Conservation (phyloP, 345 rosid species). For the Sapria himalayana region DNA sequence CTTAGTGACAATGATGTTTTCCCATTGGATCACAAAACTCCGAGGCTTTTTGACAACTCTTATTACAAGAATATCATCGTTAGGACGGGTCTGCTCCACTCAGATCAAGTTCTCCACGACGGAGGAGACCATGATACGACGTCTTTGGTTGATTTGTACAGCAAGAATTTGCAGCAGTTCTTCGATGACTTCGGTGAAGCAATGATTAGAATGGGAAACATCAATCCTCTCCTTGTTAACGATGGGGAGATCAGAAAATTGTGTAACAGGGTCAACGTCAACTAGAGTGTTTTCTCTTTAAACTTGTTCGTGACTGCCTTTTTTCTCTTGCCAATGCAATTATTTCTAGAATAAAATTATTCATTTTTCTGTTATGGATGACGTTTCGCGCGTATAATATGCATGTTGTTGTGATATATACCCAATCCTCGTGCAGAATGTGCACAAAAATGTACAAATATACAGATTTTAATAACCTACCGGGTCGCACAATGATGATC, state of each 20-base stretch:
- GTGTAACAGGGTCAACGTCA: conserved; percentile 17
- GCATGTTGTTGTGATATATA: too few species aligned
- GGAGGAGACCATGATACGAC: conserved; percentile 15
- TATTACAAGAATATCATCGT: conserved; percentile 14
- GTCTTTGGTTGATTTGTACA: conserved; percentile 13
- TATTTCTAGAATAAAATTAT: too few species aligned
- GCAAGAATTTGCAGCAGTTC: conserved; percentile 9
- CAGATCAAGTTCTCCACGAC: conserved; percentile 25
- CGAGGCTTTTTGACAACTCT: conserved; percentile 12
- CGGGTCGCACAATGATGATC: too few species aligned
- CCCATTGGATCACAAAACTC: conserved; percentile 15
- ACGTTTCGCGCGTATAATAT: too few species aligned
- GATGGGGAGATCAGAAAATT: conserved; percentile 22
- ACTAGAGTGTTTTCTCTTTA: too few species aligned
- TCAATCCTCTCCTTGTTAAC: conserved; percentile 19
- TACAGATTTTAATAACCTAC: too few species aligned
- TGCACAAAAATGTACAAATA: too few species aligned
- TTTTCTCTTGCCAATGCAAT: too few species aligned
- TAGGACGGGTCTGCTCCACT: conserved; percentile 23
- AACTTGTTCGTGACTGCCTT: too few species aligned
- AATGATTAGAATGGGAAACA: conserved; percentile 29
- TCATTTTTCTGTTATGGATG: too few species aligned
- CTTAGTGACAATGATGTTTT: conserved; percentile 15
- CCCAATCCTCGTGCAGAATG: too few species aligned
- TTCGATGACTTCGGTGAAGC: conserved; percentile 17